These are phyloP conservation scores for Globisporangium okanoganense DNA, from an alignment of 352 stramenopile genomes.

Conservation along the genomic window DNA sequence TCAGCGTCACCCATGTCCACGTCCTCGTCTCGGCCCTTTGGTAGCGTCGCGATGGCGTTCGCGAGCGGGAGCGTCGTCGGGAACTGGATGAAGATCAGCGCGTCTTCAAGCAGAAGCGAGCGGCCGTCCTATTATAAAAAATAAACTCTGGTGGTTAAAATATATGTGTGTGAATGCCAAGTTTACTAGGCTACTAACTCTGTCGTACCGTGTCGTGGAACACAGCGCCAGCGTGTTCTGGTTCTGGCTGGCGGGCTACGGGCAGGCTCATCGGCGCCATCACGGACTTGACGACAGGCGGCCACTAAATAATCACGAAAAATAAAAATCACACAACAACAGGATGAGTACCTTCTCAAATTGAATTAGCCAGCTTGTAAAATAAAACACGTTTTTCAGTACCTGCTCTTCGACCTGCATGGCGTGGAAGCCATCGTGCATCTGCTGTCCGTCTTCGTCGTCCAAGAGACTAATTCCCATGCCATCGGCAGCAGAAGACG, in stretches of 20 bases:
- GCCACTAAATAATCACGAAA: conserved; percentile 37
- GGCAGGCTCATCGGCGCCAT: conserved; percentile 85
- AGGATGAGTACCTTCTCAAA: not conserved
- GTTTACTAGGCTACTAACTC: not conserved
- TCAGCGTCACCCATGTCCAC: conserved; percentile 5
- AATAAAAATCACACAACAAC: not conserved
- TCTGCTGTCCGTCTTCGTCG: conserved; percentile 38
- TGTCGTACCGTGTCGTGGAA: conserved; percentile 48
- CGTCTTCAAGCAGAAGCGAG: conserved; percentile 53
- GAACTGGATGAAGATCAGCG: conserved; percentile 80
- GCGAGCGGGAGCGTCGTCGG: conserved; percentile 77
- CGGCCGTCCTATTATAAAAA: conserved; percentile 29
- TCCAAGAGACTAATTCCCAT: conserved; percentile 84
- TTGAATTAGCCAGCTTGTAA: too few relatives aligned
- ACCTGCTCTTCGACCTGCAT: conserved; percentile 58
- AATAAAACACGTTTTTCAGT: not conserved
- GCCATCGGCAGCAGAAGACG: conserved; percentile 55
- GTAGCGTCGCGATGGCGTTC: conserved; percentile 30
- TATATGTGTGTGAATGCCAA: not conserved
- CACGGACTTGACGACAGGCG: conserved; percentile 65
- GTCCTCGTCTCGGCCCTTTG: conserved; percentile 29
- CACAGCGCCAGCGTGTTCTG: conserved; percentile 49
- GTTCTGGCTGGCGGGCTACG: conserved; percentile 61
- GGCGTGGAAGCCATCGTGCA: conserved; percentile 44
- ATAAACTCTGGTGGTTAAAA: not conserved